phyloP scores from a whole-genome alignment of 1,139 yeast species.

The Candida gigantensis region DNA sequence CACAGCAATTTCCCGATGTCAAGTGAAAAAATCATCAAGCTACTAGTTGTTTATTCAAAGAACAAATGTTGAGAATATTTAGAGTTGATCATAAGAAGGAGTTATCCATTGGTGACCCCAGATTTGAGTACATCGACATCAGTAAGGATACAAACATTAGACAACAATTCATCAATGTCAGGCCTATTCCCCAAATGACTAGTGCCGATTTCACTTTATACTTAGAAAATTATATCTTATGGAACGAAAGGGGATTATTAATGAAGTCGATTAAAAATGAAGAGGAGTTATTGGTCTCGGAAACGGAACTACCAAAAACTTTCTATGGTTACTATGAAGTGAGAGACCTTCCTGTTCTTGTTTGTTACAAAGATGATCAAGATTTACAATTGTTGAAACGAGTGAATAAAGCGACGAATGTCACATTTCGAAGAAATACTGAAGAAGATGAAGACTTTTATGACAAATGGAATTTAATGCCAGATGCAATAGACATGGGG shows the following conservation, averaged over 20 bases:
- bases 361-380: neutral
- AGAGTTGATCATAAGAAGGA: neutral
- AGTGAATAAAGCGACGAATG: neutral
- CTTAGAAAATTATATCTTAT: neutral
- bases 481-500: neutral
- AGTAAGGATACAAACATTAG: slow-evolving; percentile 1
- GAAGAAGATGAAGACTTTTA: neutral
- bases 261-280: neutral
- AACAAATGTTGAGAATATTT: slow-evolving; percentile 2
- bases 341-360: neutral
- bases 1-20: no score
- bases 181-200: neutral
- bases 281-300: neutral
- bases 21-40: no score
- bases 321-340: slow-evolving; percentile 1
- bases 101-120: neutral
- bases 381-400: neutral
- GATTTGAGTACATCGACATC: neutral
- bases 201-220: neutral
- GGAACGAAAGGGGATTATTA: neutral
- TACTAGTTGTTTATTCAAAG: no score
- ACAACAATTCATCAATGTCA: neutral
- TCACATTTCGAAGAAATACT: neutral
- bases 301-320: slow-evolving; percentile 1
- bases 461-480: neutral